phyloP scores from a whole-genome alignment of 192 early-diverging fungal genomes.

The Allomyces macrogynus region DNA sequence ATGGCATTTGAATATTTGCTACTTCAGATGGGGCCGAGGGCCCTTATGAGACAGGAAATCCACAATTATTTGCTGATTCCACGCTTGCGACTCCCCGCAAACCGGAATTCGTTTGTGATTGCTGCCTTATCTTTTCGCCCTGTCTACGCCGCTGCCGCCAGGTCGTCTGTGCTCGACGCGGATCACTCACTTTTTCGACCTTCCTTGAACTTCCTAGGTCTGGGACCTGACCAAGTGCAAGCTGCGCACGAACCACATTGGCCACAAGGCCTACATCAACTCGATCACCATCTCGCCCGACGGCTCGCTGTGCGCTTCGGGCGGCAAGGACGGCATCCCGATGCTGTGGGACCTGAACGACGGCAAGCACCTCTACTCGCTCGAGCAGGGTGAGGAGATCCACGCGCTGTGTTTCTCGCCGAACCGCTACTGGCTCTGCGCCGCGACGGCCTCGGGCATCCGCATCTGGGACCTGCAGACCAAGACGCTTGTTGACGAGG shows the following conservation, averaged over 20 bases:
- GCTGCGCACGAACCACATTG: conserved; percentile 97
- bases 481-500: conserved; percentile 89
- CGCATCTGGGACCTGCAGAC: conserved; percentile 99
- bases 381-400: conserved; percentile 88
- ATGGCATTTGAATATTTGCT: conserved; percentile 44
- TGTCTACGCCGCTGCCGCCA: no score
- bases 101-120: no score
- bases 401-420: conserved; percentile 97
- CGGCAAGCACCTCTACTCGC: conserved; percentile 98
- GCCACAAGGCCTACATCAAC: conserved; percentile 95
- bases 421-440: conserved; percentile 99
- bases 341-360: conserved; percentile 99
- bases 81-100: no score
- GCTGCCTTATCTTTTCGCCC: no score
- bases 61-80: conserved; percentile 9
- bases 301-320: conserved; percentile 98
- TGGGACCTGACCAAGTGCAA: conserved; percentile 98
- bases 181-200: no score
- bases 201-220: conserved; percentile 34
- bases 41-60: conserved; percentile 37
- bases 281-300: conserved; percentile 97
- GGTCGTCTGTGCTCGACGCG: no score
- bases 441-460: conserved; percentile 83
- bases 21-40: conserved; percentile 39
- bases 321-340: conserved; percentile 95